A percentile compares a stretch with the other conserved stretches of the same genome.
phyloP scores from a whole-genome alignment of 805 yeast species.

The Nakazawaea ishiwadae region DNA sequence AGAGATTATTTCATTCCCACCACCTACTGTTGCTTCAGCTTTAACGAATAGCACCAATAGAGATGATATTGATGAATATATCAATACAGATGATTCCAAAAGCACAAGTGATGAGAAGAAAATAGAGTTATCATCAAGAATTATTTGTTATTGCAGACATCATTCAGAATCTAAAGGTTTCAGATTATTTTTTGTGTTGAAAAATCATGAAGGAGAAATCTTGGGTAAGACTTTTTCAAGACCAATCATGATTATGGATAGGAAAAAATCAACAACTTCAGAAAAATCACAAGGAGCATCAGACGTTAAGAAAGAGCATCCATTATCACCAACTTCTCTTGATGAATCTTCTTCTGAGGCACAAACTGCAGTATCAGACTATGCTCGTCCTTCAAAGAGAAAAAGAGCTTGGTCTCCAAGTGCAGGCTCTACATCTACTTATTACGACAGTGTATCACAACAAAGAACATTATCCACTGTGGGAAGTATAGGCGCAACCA shows the following conservation, averaged over 20 bases:
- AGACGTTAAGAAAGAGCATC: slow-evolving; percentile 18
- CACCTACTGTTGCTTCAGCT: slow-evolving; percentile 34
- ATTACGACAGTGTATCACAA: slow-evolving; percentile 33
- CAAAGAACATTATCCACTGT: slow-evolving; percentile 28
- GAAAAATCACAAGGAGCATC: not conserved
- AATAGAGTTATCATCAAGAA: slow-evolving; percentile 59
- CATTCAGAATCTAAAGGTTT: slow-evolving; percentile 89
- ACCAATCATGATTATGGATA: slow-evolving; percentile 89
- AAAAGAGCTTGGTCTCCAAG: slow-evolving; percentile 35
- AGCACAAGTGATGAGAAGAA: slow-evolving; percentile 30
- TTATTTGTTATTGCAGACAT: slow-evolving; percentile 95
- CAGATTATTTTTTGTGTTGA: slow-evolving; percentile 62
- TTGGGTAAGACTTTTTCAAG: slow-evolving; percentile 70
- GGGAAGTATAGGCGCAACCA: slow-evolving; percentile 32
- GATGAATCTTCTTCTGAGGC: slow-evolving; percentile 58
- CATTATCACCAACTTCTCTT: slow-evolving; percentile 59
- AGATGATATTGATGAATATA: slow-evolving; percentile 14
- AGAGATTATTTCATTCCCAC: slow-evolving; percentile 73
- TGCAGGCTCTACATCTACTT: slow-evolving; percentile 20
- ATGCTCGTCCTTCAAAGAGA: slow-evolving; percentile 39
- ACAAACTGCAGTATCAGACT: slow-evolving; percentile 20
- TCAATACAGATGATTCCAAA: slow-evolving; percentile 18
- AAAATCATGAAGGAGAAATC: slow-evolving; percentile 53
- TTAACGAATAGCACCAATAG: not conserved
- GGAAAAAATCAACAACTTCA: slow-evolving; percentile 59